These are phyloP conservation scores for Aspergillus piperis DNA, from an alignment of 2,329 filamentous ascomycete genomes.

Conservation along the genomic window DNA sequence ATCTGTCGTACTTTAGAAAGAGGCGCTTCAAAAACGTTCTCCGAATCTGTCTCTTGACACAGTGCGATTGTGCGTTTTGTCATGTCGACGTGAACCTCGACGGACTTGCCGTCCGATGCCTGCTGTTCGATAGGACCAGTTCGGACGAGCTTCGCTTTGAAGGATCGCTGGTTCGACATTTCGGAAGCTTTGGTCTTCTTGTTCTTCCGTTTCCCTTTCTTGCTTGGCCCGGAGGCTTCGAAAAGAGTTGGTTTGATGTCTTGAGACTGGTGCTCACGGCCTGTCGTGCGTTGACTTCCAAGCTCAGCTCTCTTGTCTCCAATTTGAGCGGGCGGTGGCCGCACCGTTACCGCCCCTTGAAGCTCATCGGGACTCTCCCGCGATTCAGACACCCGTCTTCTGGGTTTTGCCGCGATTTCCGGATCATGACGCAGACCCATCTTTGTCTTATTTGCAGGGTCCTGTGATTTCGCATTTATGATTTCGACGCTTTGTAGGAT, in stretches of 20 bases:
- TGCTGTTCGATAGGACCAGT: slow-evolving; percentile 21
- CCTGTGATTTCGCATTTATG: background rate
- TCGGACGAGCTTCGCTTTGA: slow-evolving; percentile 26
- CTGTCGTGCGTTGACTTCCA: slow-evolving; percentile 6
- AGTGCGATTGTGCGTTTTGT: slow-evolving; percentile 13
- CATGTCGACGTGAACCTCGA: slow-evolving; percentile 20
- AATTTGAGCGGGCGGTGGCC: slow-evolving; percentile 18
- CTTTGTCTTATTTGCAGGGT: background rate
- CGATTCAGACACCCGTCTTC: slow-evolving; percentile 11
- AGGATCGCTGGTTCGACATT: slow-evolving; percentile 7
- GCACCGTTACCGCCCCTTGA: slow-evolving; percentile 39
- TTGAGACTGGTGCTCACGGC: slow-evolving; percentile 27
- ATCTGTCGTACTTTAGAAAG: slow-evolving; percentile 24
- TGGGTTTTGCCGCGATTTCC: background rate
- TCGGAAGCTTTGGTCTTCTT: slow-evolving; percentile 10
- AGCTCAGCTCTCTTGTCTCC: slow-evolving; percentile 7
- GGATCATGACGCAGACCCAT: background rate
- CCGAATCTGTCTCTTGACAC: background rate
- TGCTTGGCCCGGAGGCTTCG: slow-evolving; percentile 15
- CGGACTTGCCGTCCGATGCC: slow-evolving; percentile 4
- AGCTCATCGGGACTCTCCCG: slow-evolving; percentile 45
- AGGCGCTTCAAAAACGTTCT: background rate
- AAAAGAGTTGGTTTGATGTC: slow-evolving; percentile 38
- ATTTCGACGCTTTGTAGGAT: slow-evolving; percentile 23
- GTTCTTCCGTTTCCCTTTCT: slow-evolving; percentile 9